Evolutionary conservation across 2,329 filamentous ascomycete species (phyloP).

Genomic region (Penicillium brasilianum): DNA sequence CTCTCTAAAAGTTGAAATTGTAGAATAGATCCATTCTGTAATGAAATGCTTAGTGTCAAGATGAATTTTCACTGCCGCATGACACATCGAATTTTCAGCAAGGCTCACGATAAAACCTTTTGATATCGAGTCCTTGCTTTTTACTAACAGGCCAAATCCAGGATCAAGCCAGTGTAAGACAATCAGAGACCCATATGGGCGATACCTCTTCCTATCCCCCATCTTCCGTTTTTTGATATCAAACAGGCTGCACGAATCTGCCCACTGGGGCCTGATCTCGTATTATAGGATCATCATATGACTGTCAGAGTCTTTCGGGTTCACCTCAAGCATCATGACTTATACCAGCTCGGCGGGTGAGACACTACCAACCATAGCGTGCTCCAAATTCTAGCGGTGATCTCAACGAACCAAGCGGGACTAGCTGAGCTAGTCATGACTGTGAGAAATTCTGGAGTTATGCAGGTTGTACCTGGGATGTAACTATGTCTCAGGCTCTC

Average conservation of each 20-base stretch:
- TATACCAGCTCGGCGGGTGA: slow-evolving; percentile 16
- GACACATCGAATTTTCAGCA: neutral
- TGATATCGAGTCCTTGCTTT: neutral
- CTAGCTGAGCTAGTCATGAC: neutral
- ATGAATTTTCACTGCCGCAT: neutral
- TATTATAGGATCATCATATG: slow-evolving; percentile 1
- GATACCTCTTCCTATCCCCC: neutral
- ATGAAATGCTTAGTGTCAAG: neutral
- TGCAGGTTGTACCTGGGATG: slow-evolving; percentile 20
- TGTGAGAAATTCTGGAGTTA: neutral
- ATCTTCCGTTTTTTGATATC: neutral
- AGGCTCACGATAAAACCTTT: neutral
- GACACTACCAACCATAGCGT: slow-evolving; percentile 28
- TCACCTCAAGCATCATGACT: slow-evolving; percentile 3
- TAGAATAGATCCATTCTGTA: neutral
- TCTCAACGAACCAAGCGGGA: neutral
- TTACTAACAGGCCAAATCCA: neutral
- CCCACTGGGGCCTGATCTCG: neutral
- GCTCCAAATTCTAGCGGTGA: slow-evolving; percentile 8
- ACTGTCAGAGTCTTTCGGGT: neutral
- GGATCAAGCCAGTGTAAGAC: neutral
- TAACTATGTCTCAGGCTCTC: slow-evolving; percentile 30
- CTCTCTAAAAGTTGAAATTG: too few species aligned
- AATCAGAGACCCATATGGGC: neutral
- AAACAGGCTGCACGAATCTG: neutral